Evolutionary conservation across 2,329 filamentous ascomycete species (phyloP), one percentile per base, ranked within the genome.

Genomic region (Fusarium abutilonis): DNA sequence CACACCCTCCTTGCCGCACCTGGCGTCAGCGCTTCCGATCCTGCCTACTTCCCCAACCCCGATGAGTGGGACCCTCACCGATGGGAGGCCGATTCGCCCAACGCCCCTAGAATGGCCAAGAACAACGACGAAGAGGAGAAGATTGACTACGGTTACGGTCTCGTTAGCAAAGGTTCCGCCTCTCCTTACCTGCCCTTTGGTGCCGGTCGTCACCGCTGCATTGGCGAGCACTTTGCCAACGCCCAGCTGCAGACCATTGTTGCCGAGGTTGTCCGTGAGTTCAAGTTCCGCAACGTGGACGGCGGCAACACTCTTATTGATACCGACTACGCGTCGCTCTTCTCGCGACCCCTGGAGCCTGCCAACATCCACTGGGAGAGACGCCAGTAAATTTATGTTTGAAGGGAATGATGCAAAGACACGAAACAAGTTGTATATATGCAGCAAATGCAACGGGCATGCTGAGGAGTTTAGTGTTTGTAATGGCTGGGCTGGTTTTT

Each of bases 171-270:
- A 82, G 94, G 94, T 52, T 89, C 92, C 13, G 87, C 86, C 57
- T 96, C 91, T 48, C 93, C 94, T 1, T 98, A 97, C 76, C 86
- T 98, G 43, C 94, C 94, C 2, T 98, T 98, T 73, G 94, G 94
- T 56, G 94, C 93, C 28, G 94, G 94, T 38, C 84, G 94, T 67
- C 94, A 98, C 78, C 85, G 94, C 66, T 98, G 94, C 78, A 97
- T 98, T 73, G 94, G 94, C 66, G 94, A 98, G 82, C 92, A 97
- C 73, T 98, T 97, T 76, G 94, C 94, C 68, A 96, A 96, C 74
- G 83, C 96, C 55, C 94, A 98, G 79, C 82, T 98, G 62, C 89
- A 93, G 74, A 93, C 92, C 40, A 96, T 98, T 66, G 81, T 89
- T 11, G 92, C 89, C 46, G 88, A 87, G 56, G 79, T 93, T 65